A percentile compares a stretch with the other conserved stretches of the same genome.
These are phyloP conservation scores for Senna siamea DNA, from an alignment of 306 rosid genomes.

Conservation along the genomic window DNA sequence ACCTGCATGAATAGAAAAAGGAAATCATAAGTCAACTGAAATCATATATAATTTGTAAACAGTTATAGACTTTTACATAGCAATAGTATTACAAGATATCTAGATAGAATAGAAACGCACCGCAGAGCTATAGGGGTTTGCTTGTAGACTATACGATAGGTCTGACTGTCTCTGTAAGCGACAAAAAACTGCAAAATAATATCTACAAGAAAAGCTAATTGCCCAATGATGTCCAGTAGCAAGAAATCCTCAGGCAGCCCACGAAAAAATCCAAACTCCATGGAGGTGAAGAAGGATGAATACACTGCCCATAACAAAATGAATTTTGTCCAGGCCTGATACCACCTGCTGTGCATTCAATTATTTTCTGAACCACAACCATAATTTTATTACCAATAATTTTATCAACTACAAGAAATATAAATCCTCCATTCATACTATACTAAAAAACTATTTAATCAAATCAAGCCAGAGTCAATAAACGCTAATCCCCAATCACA, in stretches of 20 bases:
- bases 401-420: not conserved
- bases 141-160: slow-evolving; percentile 76
- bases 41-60: no score
- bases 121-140: slow-evolving; percentile 72
- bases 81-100: not conserved
- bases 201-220: slow-evolving; percentile 78
- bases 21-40: slow-evolving; percentile 5
- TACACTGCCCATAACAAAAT: slow-evolving; percentile 92
- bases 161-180: slow-evolving; percentile 77
- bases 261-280: slow-evolving; percentile 91
- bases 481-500: not conserved
- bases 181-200: slow-evolving; percentile 74
- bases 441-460: not conserved
- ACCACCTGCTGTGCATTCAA: slow-evolving; percentile 63
- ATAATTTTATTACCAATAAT: not conserved
- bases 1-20: slow-evolving; percentile 51
- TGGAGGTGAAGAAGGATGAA: slow-evolving; percentile 93
- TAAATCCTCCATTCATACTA: not conserved
- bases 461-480: not conserved
- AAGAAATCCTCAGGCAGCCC: slow-evolving; percentile 72
- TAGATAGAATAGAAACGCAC: slow-evolving; percentile 40
- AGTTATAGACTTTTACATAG: not conserved
- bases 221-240: slow-evolving; percentile 76
- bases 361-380: not conserved
- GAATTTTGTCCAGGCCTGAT: slow-evolving; percentile 72